A percentile compares a stretch with the other conserved stretches of the same genome.
Evolutionary conservation across 805 yeast genomes (phyloP).

Genomic region (Yarrowia sp.): DNA sequence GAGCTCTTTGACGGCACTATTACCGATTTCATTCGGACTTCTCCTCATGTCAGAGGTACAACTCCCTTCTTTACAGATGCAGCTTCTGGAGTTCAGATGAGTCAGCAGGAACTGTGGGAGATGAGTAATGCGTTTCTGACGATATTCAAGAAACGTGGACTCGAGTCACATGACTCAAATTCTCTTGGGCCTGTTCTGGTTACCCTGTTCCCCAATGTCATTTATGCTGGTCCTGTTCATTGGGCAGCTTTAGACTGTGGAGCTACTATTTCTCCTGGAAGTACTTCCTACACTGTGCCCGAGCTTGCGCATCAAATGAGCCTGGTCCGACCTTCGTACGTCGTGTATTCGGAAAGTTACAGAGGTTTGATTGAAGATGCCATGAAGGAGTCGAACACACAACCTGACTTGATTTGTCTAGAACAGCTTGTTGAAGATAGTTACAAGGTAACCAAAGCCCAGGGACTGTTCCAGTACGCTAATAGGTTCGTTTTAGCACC

Average conservation of each 20-base stretch:
- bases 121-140: slow-evolving; percentile 1
- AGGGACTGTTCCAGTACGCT: background rate
- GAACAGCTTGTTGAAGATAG: background rate
- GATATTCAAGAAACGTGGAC: background rate
- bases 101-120: slow-evolving; percentile 1
- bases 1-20: background rate
- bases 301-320: slow-evolving; percentile 4
- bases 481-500: background rate
- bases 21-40: background rate
- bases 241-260: slow-evolving; percentile 15
- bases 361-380: background rate
- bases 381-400: background rate
- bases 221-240: slow-evolving; percentile 3
- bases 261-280: background rate
- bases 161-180: background rate
- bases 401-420: background rate
- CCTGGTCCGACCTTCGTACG: background rate
- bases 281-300: background rate
- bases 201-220: slow-evolving; percentile 3
- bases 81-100: background rate
- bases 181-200: background rate
- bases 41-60: background rate
- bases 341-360: background rate
- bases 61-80: slow-evolving; percentile 6
- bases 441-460: background rate